phyloP scores from a whole-genome alignment of 345 rosid species.

The Ceriops zippeliana region DNA sequence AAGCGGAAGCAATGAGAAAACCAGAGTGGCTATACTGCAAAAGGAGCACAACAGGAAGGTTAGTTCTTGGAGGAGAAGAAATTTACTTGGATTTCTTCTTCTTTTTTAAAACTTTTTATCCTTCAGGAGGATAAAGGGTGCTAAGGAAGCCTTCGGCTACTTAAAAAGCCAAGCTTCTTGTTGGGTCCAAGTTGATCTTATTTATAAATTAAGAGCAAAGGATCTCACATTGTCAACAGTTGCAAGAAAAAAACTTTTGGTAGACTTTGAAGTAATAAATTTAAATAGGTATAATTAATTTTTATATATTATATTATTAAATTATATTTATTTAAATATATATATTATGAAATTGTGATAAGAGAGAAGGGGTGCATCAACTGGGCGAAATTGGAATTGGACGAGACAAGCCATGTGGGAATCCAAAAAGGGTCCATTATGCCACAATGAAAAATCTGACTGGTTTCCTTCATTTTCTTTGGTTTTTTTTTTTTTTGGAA shows the following conservation, averaged over 20 bases:
- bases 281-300: no score
- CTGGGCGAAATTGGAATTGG: no score
- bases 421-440: no score
- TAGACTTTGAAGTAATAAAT: no score
- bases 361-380: no score
- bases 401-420: no score
- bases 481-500: not conserved
- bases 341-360: no score
- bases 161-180: not conserved
- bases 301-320: no score
- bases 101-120: not conserved
- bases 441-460: not conserved
- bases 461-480: not conserved
- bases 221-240: not conserved
- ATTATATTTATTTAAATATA: no score
- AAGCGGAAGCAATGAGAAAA: not conserved
- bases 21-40: not conserved
- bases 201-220: constrained; percentile 37
- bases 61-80: not conserved
- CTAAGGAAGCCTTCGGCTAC: not conserved
- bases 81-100: not conserved
- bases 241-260: not conserved
- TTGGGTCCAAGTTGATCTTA: constrained; percentile 18
- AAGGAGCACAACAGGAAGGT: not conserved
- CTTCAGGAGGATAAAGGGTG: not conserved